phyloP scores from a whole-genome alignment of 1,284 basidiomycete species.

The Malassezia furfur region DNA sequence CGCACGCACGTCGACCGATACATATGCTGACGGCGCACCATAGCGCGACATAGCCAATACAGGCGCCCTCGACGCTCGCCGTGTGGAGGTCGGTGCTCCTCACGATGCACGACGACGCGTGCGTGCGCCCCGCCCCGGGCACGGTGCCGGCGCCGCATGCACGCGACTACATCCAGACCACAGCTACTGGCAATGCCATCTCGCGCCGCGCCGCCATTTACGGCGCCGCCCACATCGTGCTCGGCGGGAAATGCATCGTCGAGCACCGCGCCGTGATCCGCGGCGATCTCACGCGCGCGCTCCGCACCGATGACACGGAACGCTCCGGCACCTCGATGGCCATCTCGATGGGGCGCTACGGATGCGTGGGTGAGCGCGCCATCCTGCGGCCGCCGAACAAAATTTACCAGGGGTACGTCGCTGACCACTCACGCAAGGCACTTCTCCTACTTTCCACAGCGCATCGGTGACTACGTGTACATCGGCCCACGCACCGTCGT shows the following conservation, averaged over 20 bases:
- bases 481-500: constrained; percentile 78
- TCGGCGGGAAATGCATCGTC: constrained; percentile 94
- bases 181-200: constrained; percentile 80
- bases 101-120: not conserved
- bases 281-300: constrained; percentile 60
- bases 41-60: too few relatives aligned
- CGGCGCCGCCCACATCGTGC: constrained; percentile 90
- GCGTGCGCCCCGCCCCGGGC: not conserved
- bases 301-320: not conserved
- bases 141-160: not conserved
- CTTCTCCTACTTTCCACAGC: constrained; percentile 97
- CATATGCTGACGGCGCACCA: too few relatives aligned
- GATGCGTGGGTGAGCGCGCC: constrained; percentile 75
- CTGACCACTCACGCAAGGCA: constrained; percentile 45
- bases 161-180: constrained; percentile 36
- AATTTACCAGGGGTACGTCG: constrained; percentile 57
- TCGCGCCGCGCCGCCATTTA: constrained; percentile 84
- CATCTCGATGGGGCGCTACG: constrained; percentile 84
- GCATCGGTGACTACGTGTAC: constrained; percentile 86
- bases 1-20: not conserved
- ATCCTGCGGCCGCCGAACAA: constrained; percentile 61
- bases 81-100: not conserved
- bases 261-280: constrained; percentile 76
- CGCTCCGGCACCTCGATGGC: constrained; percentile 57
- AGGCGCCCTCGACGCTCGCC: too few relatives aligned